These are phyloP conservation scores for Polygonum aviculare DNA, from an alignment of 148 eudicot species.

Conservation along the genomic window DNA sequence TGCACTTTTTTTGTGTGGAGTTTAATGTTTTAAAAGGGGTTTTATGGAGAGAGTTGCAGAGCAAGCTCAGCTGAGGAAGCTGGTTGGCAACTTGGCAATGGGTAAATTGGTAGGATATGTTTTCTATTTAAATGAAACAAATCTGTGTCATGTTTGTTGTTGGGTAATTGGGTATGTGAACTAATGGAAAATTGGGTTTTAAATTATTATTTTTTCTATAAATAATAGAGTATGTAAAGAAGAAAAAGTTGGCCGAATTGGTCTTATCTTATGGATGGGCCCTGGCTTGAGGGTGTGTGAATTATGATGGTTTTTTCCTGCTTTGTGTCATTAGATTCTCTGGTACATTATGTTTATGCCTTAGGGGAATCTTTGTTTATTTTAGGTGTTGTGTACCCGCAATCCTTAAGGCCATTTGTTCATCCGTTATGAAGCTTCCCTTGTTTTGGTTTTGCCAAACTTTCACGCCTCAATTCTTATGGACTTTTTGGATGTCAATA, in stretches of 20 bases:
- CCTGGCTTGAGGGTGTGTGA: background rate
- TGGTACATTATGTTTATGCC: background rate
- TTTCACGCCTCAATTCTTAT: background rate
- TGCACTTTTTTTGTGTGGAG: background rate
- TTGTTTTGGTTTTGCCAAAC: background rate
- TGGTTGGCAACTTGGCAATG: background rate
- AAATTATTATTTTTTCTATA: background rate
- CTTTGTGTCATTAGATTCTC: background rate
- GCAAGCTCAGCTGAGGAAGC: background rate
- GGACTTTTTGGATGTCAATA: background rate
- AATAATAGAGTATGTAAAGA: conserved; percentile 4
- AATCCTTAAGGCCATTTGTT: background rate
- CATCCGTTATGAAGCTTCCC: background rate
- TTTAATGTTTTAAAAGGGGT: conserved; percentile 26
- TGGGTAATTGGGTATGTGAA: conserved; percentile 5
- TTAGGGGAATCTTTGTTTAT: background rate
- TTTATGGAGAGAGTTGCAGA: background rate
- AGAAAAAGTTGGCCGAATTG: background rate
- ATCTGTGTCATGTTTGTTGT: conserved; percentile 2
- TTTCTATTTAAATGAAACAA: background rate
- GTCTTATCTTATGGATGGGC: background rate
- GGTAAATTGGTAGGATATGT: background rate
- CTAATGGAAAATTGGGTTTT: conserved; percentile 1
- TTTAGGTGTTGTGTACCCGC: background rate
- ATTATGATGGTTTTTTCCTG: background rate